A percentile compares a stretch with the other conserved stretches of the same genome.
Conservation (phyloP, 1,284 basidiomycete species). For the Quambalaria eucalypti region DNA sequence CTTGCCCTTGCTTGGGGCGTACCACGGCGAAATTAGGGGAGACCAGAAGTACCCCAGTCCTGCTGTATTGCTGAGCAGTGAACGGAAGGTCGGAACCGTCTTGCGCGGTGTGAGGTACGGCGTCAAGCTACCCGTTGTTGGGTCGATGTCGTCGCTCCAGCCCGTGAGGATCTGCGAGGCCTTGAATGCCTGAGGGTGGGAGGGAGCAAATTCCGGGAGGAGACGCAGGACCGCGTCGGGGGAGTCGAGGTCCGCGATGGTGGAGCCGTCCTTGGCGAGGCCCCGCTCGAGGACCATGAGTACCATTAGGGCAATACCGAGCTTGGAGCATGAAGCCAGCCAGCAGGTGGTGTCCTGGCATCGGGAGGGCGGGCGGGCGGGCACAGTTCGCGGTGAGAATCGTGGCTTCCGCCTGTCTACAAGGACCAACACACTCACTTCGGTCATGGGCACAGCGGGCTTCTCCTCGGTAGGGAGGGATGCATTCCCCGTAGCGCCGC, state of each 20-base stretch:
- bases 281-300: not conserved
- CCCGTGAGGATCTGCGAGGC: not conserved
- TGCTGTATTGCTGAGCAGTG: not conserved
- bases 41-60: not conserved
- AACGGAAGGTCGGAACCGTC: not conserved
- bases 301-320: not conserved
- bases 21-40: not conserved
- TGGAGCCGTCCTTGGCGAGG: not conserved
- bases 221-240: not conserved
- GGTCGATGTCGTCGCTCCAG: not conserved
- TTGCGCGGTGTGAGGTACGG: not conserved
- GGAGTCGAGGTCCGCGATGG: not conserved
- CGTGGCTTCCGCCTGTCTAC: too few species aligned
- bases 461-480: too few species aligned
- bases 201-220: not conserved
- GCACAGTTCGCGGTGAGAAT: too few species aligned
- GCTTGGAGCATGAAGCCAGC: not conserved
- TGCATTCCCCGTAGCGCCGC: too few species aligned
- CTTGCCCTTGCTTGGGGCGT: not conserved
- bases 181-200: too few species aligned
- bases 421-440: too few species aligned
- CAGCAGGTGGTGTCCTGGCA: not conserved
- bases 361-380: not conserved
- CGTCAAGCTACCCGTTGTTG: not conserved
- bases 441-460: too few species aligned